A percentile compares a stretch with the other conserved stretches of the same genome.
Evolutionary conservation across 2,329 filamentous ascomycete genomes (phyloP).

Genomic region (Fusarium sp.): DNA sequence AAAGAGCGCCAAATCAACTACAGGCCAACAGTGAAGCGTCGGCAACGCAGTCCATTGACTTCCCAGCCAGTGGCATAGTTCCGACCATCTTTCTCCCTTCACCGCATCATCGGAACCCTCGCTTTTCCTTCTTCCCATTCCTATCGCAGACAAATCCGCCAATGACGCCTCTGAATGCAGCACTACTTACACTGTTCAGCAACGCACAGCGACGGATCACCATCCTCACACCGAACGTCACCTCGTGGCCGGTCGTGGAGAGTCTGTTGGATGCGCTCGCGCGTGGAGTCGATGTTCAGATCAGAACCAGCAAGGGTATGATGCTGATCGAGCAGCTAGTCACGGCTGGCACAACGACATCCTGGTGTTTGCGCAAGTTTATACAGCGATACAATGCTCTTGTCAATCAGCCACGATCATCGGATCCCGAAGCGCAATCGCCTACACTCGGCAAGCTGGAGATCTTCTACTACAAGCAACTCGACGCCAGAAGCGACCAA

Average conservation of each 20-base stretch:
- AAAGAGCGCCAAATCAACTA: not conserved
- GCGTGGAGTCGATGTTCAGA: conserved; percentile 72
- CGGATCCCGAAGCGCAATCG: conserved; percentile 54
- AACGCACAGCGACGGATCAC: conserved; percentile 68
- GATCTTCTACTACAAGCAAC: conserved; percentile 66
- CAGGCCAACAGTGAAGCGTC: conserved; percentile 23
- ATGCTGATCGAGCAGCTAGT: conserved; percentile 85
- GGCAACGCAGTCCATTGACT: conserved; percentile 44
- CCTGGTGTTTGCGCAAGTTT: conserved; percentile 68
- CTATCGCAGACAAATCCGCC: conserved; percentile 60
- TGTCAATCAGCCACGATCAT: conserved; percentile 22
- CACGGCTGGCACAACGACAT: conserved; percentile 79
- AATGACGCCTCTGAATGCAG: conserved; percentile 72
- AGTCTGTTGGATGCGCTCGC: conserved; percentile 68
- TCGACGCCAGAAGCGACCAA: conserved; percentile 40
- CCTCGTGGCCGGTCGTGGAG: conserved; percentile 69
- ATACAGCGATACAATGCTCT: conserved; percentile 61
- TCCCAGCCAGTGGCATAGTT: conserved; percentile 42
- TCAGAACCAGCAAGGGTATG: conserved; percentile 74
- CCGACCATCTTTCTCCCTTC: conserved; percentile 76
- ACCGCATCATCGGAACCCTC: conserved; percentile 74
- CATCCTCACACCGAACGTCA: conserved; percentile 82
- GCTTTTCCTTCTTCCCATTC: conserved; percentile 68
- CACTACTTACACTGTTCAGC: conserved; percentile 68
- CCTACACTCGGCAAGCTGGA: conserved; percentile 59